Percentiles rank a stretch among this genome's conserved stretches.
Evolutionary conservation across 306 rosid species (phyloP).

Genomic region (Fragaria nilgerrensis): DNA sequence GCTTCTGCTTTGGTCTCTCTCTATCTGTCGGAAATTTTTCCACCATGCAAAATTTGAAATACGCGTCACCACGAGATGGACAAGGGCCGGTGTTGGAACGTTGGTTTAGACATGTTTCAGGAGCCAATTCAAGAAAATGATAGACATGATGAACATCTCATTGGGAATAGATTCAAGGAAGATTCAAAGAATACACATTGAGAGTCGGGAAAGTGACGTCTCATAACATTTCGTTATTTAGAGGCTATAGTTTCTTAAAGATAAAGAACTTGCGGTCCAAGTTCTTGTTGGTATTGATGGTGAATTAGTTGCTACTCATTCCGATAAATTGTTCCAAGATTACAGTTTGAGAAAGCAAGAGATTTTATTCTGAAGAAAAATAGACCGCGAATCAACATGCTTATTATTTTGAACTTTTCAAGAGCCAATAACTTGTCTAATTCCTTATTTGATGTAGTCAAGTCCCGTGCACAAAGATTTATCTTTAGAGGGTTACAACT

Average conservation of each 20-base stretch:
- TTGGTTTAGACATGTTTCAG: not conserved
- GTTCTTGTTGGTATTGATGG: too few relatives aligned
- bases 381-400: not conserved
- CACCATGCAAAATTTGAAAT: constrained; percentile 5
- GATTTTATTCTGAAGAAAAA: not conserved
- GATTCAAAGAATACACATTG: not conserved
- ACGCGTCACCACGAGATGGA: not conserved
- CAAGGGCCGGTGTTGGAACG: not conserved
- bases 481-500: not conserved
- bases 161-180: not conserved
- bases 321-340: not conserved
- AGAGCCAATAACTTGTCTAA: not conserved
- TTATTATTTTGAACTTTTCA: too few relatives aligned
- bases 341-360: not conserved
- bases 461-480: not conserved
- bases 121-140: not conserved
- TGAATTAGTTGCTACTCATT: too few relatives aligned
- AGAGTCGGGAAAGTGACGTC: too few relatives aligned
- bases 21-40: constrained; percentile 14
- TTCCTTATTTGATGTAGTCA: too few relatives aligned
- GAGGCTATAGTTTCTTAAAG: too few relatives aligned
- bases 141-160: not conserved
- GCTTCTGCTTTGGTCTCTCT: not conserved
- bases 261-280: too few relatives aligned
- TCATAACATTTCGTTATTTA: not conserved